phyloP scores from a whole-genome alignment of 768 basidiomycete species.

The Imleria badia region DNA sequence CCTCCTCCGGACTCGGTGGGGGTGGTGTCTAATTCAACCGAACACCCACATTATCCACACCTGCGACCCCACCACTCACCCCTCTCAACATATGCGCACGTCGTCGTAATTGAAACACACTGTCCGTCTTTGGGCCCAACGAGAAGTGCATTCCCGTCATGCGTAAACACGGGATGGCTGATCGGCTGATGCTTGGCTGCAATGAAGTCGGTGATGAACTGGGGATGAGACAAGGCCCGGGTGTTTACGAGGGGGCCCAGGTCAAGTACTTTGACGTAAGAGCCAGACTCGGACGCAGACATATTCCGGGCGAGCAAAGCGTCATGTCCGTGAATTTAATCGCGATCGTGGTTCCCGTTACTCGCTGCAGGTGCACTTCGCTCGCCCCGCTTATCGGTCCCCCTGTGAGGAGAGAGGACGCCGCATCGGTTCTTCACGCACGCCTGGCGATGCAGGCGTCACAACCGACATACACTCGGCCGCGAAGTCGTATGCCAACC shows the following conservation, averaged over 20 bases:
- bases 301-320: slow-evolving; percentile 1
- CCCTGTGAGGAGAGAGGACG: slow-evolving; percentile 22
- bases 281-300: slow-evolving; percentile 35
- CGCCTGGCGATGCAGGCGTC: slow-evolving; percentile 8
- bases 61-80: background rate
- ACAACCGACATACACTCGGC: slow-evolving; percentile 19
- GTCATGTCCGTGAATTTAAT: slow-evolving; percentile 6
- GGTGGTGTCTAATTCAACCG: slow-evolving; percentile 3
- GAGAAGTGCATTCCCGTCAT: slow-evolving; percentile 51
- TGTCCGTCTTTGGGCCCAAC: slow-evolving; percentile 58
- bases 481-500: slow-evolving; percentile 55
- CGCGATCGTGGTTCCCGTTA: slow-evolving; percentile 12
- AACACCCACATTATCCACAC: background rate
- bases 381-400: slow-evolving; percentile 29
- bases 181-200: slow-evolving; percentile 49
- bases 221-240: slow-evolving; percentile 23
- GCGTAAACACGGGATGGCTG: slow-evolving; percentile 47
- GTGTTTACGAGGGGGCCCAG: slow-evolving; percentile 37
- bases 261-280: slow-evolving; percentile 59
- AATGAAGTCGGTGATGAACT: slow-evolving; percentile 47
- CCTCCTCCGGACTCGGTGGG: slow-evolving; percentile 6
- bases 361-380: slow-evolving; percentile 58
- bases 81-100: slow-evolving; percentile 19
- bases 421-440: slow-evolving; percentile 3
- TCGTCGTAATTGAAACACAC: slow-evolving; percentile 46